Conservation (phyloP, 2,329 filamentous ascomycete species). For the Cordyceps pruinosa region DNA sequence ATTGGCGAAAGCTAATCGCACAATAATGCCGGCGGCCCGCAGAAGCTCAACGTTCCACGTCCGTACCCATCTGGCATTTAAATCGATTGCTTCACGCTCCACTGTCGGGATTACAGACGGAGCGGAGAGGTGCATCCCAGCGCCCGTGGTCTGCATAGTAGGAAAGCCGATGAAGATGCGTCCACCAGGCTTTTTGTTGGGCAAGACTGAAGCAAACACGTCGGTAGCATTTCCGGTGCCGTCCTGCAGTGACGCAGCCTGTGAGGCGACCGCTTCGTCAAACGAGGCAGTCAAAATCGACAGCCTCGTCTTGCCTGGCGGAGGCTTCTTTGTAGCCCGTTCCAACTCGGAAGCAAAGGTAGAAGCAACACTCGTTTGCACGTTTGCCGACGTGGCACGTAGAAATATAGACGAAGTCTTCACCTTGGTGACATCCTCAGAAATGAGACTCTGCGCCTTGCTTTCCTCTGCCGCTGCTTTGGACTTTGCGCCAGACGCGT, state of each 20-base stretch:
- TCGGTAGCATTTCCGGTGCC: conserved; percentile 56
- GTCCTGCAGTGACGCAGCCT: conserved; percentile 38
- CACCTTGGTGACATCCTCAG: conserved; percentile 63
- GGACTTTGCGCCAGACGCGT: conserved; percentile 44
- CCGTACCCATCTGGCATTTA: conserved; percentile 91
- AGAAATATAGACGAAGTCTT: conserved; percentile 80
- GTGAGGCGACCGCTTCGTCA: conserved; percentile 66
- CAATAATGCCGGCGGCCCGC: conserved; percentile 81
- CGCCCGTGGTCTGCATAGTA: conserved; percentile 92
- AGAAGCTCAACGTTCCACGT: conserved; percentile 95
- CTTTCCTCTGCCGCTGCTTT: conserved; percentile 58
- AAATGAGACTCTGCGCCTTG: conserved; percentile 52
- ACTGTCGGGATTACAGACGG: conserved; percentile 96
- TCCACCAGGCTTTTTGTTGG: conserved; percentile 72
- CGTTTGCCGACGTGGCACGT: conserved; percentile 74
- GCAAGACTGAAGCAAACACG: conserved; percentile 84
- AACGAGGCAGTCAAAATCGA: conserved; percentile 88
- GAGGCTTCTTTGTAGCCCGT: conserved; percentile 93
- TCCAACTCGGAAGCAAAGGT: conserved; percentile 80
- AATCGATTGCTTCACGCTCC: conserved; percentile 90
- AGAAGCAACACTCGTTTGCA: conserved; percentile 66
- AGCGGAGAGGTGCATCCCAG: conserved; percentile 88
- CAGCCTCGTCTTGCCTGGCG: conserved; percentile 78
- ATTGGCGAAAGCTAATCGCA: conserved; percentile 77
- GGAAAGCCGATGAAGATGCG: conserved; percentile 97